Conservation (phyloP, 805 yeast species). For the Scheffersomyces ergatensis region DNA sequence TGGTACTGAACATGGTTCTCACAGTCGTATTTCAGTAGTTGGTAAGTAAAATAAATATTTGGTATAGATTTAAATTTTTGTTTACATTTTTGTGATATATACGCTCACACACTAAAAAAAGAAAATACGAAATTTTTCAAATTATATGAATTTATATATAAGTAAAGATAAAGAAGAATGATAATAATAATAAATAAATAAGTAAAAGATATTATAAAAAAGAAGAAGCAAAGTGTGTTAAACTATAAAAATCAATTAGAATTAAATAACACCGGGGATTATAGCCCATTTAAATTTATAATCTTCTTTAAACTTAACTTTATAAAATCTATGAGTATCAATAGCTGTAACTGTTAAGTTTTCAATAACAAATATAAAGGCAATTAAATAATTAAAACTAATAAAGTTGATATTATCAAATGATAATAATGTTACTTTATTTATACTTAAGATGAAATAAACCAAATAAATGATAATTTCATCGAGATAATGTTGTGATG, state of each 20-base stretch:
- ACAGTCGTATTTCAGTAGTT: too few relatives aligned
- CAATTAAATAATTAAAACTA: conserved; percentile 17
- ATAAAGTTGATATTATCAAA: conserved; percentile 9
- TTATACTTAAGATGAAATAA: conserved; percentile 17
- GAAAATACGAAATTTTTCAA: too few relatives aligned
- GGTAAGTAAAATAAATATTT: too few relatives aligned
- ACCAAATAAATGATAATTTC: conserved; percentile 57
- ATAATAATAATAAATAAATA: too few relatives aligned
- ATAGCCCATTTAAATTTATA: conserved; percentile 29
- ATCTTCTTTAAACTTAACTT: conserved; percentile 21
- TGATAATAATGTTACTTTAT: not conserved
- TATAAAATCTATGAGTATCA: conserved; percentile 51
- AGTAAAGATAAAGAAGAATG: too few relatives aligned
- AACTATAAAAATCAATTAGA: too few relatives aligned
- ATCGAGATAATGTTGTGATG: conserved; percentile 70
- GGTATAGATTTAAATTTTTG: too few relatives aligned
- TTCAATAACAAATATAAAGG: conserved; percentile 31
- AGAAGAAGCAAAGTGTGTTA: too few relatives aligned
- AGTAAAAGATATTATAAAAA: too few relatives aligned
- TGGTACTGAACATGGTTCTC: not conserved
- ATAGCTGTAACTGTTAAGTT: conserved; percentile 57
- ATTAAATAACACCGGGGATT: conserved; percentile 31
- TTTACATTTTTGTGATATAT: too few relatives aligned
- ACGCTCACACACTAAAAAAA: too few relatives aligned
- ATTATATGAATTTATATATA: too few relatives aligned